These are phyloP conservation scores for Polysphondylium violaceum DNA, from an alignment of 78 protist genomes.

Conservation along the genomic window DNA sequence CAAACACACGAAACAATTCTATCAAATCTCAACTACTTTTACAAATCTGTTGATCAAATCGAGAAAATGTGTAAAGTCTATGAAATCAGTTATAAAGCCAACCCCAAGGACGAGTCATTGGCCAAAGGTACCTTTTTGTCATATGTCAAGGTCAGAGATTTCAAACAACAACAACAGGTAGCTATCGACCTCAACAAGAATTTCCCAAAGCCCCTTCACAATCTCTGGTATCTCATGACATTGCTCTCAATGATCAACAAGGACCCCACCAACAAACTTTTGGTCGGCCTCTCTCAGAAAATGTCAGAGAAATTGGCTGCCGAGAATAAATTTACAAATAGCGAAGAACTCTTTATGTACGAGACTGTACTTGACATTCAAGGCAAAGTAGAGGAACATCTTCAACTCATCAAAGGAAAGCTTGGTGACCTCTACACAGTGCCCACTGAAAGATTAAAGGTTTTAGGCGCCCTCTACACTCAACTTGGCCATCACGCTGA, in stretches of 20 bases:
- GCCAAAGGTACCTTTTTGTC: constrained; percentile 45
- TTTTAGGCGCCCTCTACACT: not conserved
- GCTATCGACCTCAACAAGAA: constrained; percentile 2
- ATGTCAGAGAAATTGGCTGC: constrained; percentile 38
- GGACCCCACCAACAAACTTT: constrained; percentile 1
- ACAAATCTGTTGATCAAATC: constrained; percentile 33
- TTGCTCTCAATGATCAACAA: not conserved
- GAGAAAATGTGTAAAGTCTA: constrained; percentile 64
- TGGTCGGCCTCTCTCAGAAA: constrained; percentile 15
- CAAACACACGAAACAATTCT: constrained; percentile 19
- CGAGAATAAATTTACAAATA: constrained; percentile 15
- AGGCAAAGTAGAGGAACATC: constrained; percentile 16
- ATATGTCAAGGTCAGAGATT: constrained; percentile 36
- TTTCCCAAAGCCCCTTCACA: constrained; percentile 12
- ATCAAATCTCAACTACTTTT: constrained; percentile 48
- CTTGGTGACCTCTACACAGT: constrained; percentile 46
- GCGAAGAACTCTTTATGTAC: constrained; percentile 36
- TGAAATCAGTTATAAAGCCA: constrained; percentile 12
- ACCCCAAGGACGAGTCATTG: constrained; percentile 10
- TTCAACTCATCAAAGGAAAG: constrained; percentile 30
- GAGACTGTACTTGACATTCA: constrained; percentile 33
- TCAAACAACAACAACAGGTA: constrained; percentile 30
- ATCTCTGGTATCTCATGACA: constrained; percentile 68
- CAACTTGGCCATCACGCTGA: constrained; percentile 10
- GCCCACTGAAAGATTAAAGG: constrained; percentile 51